These are phyloP conservation scores for Penicillium sp. DNA, from an alignment of 2,329 filamentous ascomycete species.

Conservation along the genomic window DNA sequence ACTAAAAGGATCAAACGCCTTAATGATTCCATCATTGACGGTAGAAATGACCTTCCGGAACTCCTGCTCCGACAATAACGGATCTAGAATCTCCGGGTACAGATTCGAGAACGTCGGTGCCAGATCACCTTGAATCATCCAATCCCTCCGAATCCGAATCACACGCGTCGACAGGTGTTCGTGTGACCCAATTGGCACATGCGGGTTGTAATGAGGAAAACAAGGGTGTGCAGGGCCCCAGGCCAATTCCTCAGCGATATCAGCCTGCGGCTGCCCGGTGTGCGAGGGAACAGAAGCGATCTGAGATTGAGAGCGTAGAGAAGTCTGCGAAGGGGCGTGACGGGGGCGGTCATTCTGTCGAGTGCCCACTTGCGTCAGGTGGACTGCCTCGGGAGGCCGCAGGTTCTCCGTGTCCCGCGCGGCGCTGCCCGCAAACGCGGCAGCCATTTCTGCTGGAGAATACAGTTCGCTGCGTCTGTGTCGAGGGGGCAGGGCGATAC, in stretches of 20 bases:
- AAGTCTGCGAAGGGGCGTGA: slow-evolving; percentile 43
- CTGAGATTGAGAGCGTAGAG: slow-evolving; percentile 43
- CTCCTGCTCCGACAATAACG: slow-evolving; percentile 78
- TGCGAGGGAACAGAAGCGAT: slow-evolving; percentile 42
- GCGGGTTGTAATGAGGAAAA: slow-evolving; percentile 88
- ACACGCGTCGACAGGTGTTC: slow-evolving; percentile 80
- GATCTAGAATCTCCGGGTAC: slow-evolving; percentile 93
- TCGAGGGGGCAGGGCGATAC: slow-evolving; percentile 53
- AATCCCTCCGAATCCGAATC: slow-evolving; percentile 88
- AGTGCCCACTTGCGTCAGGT: slow-evolving; percentile 28
- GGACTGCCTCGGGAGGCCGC: slow-evolving; percentile 32
- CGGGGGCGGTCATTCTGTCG: slow-evolving; percentile 32
- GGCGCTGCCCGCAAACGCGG: slow-evolving; percentile 27
- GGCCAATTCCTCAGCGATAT: slow-evolving; percentile 69
- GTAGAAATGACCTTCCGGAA: slow-evolving; percentile 81
- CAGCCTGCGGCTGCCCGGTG: slow-evolving; percentile 38
- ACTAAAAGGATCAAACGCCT: slow-evolving; percentile 78
- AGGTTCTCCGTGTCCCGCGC: slow-evolving; percentile 30
- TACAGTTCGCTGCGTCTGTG: slow-evolving; percentile 37
- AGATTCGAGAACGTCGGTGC: slow-evolving; percentile 93
- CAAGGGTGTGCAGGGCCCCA: slow-evolving; percentile 96
- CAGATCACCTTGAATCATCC: slow-evolving; percentile 84
- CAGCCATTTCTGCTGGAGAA: slow-evolving; percentile 28
- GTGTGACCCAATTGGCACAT: slow-evolving; percentile 75
- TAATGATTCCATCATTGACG: slow-evolving; percentile 74